These are phyloP conservation scores for Dunaliella primolecta DNA, from an alignment of 139 green algal genomes.

Conservation along the genomic window DNA sequence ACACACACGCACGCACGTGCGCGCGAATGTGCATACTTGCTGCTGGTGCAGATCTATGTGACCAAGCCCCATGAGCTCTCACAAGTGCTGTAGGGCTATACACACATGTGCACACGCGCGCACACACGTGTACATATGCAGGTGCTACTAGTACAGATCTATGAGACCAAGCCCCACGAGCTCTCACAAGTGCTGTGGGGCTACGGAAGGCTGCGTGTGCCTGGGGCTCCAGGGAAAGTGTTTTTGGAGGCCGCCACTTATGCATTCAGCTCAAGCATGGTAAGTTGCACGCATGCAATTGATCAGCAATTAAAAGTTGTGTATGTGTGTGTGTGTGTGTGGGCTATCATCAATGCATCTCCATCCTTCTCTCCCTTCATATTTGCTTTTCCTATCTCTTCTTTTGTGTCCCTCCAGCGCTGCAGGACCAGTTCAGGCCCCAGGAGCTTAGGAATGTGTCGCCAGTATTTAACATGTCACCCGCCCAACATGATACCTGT, in stretches of 20 bases:
- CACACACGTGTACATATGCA: not conserved
- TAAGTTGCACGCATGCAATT: too few relatives aligned
- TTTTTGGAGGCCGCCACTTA: too few relatives aligned
- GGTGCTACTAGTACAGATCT: slow-evolving; percentile 16
- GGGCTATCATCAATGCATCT: slow-evolving; percentile 8
- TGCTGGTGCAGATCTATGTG: slow-evolving; percentile 20
- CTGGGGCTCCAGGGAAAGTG: too few relatives aligned
- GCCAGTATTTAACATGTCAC: not conserved
- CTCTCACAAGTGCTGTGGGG: slow-evolving; percentile 13
- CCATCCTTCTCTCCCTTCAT: not conserved
- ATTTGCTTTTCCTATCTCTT: too few relatives aligned
- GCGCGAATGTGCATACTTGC: not conserved
- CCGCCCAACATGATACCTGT: not conserved
- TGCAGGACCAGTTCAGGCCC: not conserved
- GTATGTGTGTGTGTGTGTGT: slow-evolving; percentile 21
- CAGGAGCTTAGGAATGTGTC: not conserved
- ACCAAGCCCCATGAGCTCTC: slow-evolving; percentile 19
- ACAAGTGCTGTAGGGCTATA: too few relatives aligned
- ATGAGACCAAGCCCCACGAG: slow-evolving; percentile 20
- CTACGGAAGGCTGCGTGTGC: too few relatives aligned
- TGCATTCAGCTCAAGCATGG: too few relatives aligned
- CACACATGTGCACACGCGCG: too few relatives aligned
- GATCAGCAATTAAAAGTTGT: too few relatives aligned
- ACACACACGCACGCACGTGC: too few relatives aligned
- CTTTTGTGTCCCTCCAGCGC: too few relatives aligned